phyloP scores from a whole-genome alignment of 257 asterid species.

The Asclepias syriaca region DNA sequence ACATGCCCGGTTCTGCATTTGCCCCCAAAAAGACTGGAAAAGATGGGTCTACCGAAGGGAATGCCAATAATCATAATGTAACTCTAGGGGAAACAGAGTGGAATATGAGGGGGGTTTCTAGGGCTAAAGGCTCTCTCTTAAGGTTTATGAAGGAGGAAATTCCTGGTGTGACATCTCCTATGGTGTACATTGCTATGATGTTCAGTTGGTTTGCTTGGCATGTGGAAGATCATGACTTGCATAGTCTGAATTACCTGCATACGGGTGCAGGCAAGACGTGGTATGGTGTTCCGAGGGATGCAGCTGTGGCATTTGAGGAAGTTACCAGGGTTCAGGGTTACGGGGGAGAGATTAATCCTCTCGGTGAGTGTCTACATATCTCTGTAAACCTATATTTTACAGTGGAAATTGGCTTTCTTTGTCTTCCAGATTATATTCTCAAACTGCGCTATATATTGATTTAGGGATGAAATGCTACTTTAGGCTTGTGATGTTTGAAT shows the following conservation, averaged over 20 bases:
- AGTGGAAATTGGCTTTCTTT: neutral
- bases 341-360: conserved; percentile 95
- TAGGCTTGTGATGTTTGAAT: neutral
- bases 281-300: conserved; percentile 96
- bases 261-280: conserved; percentile 91
- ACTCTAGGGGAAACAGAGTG: conserved; percentile 86
- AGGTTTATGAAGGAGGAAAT: conserved; percentile 99
- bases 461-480: neutral
- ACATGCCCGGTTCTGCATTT: conserved; percentile 99
- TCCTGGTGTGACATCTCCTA: conserved; percentile 97
- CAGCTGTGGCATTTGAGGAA: conserved; percentile 93
- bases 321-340: conserved; percentile 92
- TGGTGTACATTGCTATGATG: conserved; percentile 98
- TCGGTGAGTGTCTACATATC: conserved; percentile 43
- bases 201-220: conserved; percentile 99
- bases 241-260: conserved; percentile 93
- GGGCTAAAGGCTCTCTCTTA: conserved; percentile 74
- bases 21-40: conserved; percentile 35
- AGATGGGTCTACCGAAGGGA: conserved; percentile 30
- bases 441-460: neutral
- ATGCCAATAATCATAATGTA: conserved; percentile 13
- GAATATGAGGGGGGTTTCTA: conserved; percentile 97
- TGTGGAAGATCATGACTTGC: conserved; percentile 99
- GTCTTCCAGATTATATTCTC: neutral
- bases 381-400: neutral